Evolutionary conservation across 2,329 filamentous ascomycete genomes (phyloP).

Genomic region (Phoma sp.): DNA sequence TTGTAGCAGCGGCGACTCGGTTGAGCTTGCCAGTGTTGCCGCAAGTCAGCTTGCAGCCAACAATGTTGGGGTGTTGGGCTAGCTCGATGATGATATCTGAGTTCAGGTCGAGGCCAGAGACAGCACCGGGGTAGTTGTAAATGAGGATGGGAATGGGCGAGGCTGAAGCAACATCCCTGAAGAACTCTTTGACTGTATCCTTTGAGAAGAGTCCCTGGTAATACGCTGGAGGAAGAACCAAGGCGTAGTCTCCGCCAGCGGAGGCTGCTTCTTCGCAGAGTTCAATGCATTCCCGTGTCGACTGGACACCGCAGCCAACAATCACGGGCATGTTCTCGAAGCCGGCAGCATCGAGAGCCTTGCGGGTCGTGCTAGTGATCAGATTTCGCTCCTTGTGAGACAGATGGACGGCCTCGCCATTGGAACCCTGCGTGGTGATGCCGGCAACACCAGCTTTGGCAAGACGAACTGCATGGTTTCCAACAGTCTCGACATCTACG

Average conservation of each 20-base stretch:
- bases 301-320: slow-evolving; percentile 76
- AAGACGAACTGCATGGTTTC: slow-evolving; percentile 66
- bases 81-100: slow-evolving; percentile 67
- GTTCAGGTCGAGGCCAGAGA: slow-evolving; percentile 67
- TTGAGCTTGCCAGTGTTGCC: slow-evolving; percentile 73
- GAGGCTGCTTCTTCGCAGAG: slow-evolving; percentile 72
- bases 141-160: slow-evolving; percentile 71
- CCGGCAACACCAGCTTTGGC: slow-evolving; percentile 74
- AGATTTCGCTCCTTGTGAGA: slow-evolving; percentile 71
- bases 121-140: slow-evolving; percentile 73
- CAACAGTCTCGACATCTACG: slow-evolving; percentile 49
- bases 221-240: slow-evolving; percentile 78
- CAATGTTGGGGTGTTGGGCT: slow-evolving; percentile 68
- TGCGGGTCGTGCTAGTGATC: slow-evolving; percentile 72
- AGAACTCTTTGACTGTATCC: slow-evolving; percentile 66
- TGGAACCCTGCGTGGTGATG: slow-evolving; percentile 78
- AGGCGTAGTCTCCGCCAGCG: slow-evolving; percentile 74
- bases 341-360: slow-evolving; percentile 70
- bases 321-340: slow-evolving; percentile 72
- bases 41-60: slow-evolving; percentile 72
- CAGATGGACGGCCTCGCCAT: slow-evolving; percentile 82
- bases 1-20: slow-evolving; percentile 63
- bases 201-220: slow-evolving; percentile 71
- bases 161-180: slow-evolving; percentile 66
- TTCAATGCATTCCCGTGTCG: slow-evolving; percentile 73